Evolutionary conservation across 768 basidiomycete genomes (phyloP), one percentile per base, ranked within the genome.

Genomic region (Rhizopogon vesiculosus): DNA sequence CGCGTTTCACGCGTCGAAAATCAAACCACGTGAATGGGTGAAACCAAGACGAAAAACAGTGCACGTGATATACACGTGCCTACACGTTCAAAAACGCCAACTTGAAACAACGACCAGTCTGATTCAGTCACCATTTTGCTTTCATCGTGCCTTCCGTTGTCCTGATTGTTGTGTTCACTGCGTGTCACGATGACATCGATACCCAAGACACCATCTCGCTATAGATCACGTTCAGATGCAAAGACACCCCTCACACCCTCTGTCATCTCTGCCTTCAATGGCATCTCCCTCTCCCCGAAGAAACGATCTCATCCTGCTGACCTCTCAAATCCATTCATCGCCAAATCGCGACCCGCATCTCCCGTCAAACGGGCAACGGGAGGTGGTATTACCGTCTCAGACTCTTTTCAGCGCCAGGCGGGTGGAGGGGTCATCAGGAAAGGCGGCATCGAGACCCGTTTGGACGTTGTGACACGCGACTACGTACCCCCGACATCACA

Each of bases 391-490:
- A 72, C 78, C 12, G 72, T 81, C 41, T 77, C 79, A 0, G 83
- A 83, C 41, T 76, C 75, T 0, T 71, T 87, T 7, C 76, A 83
- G 52, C 76, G 82, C 2, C 88, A 89, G 63, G 85, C 86, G 0
- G 81, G 74, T 59, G 56, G 46, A 10, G 87, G 90, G 6, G 80
- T 93, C 16, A 86, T 92, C 60, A 74, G 88, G 39, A 87, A 82
- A 58, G 90, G 90, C 42, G 89, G 89, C 7, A 69, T 91, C 10
- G 90, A 93, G 66, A 86, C 85, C 58, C 77, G 87, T 55, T 73
- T 91, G 15, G 85, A 92, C 45, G 87, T 91, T 19, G 82, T 92
- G 54, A 86, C 86, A 0, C 75, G 80, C 45, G 90, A 92, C 67
- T 91, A 91, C 60, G 78, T 86, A 13, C 87, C 88, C n/a, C 80